These are phyloP conservation scores for Wickerhamomyces rabaulensis DNA, from an alignment of 805 yeast species.

Conservation along the genomic window DNA sequence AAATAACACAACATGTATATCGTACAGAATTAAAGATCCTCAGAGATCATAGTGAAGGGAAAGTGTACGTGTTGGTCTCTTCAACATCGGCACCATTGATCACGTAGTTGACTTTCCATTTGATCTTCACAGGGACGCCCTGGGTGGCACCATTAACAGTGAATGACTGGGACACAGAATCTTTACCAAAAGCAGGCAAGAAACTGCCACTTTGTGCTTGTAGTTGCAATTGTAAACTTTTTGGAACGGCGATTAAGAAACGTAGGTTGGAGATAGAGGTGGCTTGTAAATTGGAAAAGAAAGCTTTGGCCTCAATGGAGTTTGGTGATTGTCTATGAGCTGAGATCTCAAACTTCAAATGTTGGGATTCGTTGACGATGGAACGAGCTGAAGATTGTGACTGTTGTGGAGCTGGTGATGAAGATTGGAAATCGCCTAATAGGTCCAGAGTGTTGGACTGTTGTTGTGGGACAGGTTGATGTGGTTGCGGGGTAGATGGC, in stretches of 20 bases:
- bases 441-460: slow-evolving; percentile 16
- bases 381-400: slow-evolving; percentile 15
- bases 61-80: slow-evolving; percentile 51
- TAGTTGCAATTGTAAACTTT: slow-evolving; percentile 49
- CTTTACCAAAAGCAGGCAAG: slow-evolving; percentile 41
- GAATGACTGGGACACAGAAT: slow-evolving; percentile 52
- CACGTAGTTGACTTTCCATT: slow-evolving; percentile 65
- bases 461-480: slow-evolving; percentile 15
- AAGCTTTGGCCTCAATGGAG: slow-evolving; percentile 39
- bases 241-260: slow-evolving; percentile 69
- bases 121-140: slow-evolving; percentile 51
- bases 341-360: slow-evolving; percentile 45
- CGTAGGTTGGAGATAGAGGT: slow-evolving; percentile 44
- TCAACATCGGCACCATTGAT: slow-evolving; percentile 43
- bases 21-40: not conserved
- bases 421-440: slow-evolving; percentile 14
- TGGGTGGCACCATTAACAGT: slow-evolving; percentile 30
- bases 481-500: slow-evolving; percentile 12
- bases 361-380: slow-evolving; percentile 37
- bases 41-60: slow-evolving; percentile 24
- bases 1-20: not conserved
- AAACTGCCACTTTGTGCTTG: slow-evolving; percentile 56
- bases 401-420: slow-evolving; percentile 9
- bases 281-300: slow-evolving; percentile 46
- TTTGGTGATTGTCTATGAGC: slow-evolving; percentile 31